A percentile compares a stretch with the other conserved stretches of the same genome.
These are phyloP conservation scores for Protomyces pachydermus DNA, from an alignment of 1,139 yeast species.

Conservation along the genomic window DNA sequence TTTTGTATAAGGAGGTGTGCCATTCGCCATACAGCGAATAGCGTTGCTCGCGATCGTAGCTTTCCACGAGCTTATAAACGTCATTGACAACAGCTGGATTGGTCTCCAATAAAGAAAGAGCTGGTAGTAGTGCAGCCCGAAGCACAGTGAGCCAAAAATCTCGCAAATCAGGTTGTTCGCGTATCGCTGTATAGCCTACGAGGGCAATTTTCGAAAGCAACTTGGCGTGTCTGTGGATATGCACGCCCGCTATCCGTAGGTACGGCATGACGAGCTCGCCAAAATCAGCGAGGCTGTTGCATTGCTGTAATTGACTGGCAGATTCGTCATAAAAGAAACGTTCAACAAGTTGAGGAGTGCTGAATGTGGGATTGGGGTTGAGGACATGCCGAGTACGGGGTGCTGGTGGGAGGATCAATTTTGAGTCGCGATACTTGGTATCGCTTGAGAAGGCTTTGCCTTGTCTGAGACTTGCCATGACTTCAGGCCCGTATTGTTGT, in stretches of 20 bases:
- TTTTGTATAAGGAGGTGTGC: conserved; percentile 52
- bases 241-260: conserved; percentile 55
- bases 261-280: conserved; percentile 48
- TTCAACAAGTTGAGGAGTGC: conserved; percentile 28
- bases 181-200: conserved; percentile 46
- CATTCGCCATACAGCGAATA: conserved; percentile 82
- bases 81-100: conserved; percentile 62
- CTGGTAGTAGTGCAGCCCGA: conserved; percentile 65
- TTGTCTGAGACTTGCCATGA: conserved; percentile 4
- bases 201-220: conserved; percentile 60
- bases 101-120: conserved; percentile 55
- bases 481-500: not conserved
- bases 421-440: conserved; percentile 21
- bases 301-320: conserved; percentile 10
- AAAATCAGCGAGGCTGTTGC: conserved; percentile 45
- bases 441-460: conserved; percentile 18
- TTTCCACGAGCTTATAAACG: conserved; percentile 52
- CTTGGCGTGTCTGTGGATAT: conserved; percentile 48
- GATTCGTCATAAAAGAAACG: conserved; percentile 50
- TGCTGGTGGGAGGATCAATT: conserved; percentile 4
- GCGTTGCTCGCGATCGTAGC: conserved; percentile 59
- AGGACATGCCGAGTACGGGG: not conserved
- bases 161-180: conserved; percentile 31
- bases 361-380: conserved; percentile 2
- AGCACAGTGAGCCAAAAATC: conserved; percentile 58